Conservation (phyloP, 257 asterid species). For the Orobanche coerulescens region DNA sequence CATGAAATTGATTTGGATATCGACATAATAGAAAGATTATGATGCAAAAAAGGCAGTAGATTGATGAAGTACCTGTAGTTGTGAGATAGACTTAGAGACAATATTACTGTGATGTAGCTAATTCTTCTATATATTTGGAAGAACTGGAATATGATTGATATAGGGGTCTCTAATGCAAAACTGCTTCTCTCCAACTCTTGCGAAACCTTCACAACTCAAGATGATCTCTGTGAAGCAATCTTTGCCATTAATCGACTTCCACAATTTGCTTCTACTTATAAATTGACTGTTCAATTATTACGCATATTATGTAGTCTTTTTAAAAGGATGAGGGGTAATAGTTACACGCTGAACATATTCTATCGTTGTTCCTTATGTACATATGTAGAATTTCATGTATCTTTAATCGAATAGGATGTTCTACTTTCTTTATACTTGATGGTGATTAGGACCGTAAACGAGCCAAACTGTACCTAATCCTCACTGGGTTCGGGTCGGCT, state of each 20-base stretch:
- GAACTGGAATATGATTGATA: slow-evolving; percentile 1
- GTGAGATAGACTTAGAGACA: background rate
- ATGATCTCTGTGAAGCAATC: background rate
- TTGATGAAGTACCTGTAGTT: background rate
- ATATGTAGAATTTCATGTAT: background rate
- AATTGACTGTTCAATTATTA: too few species aligned
- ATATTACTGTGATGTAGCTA: background rate
- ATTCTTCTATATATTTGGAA: background rate
- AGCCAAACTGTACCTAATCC: too few species aligned
- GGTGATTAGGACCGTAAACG: too few species aligned
- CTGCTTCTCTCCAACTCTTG: background rate
- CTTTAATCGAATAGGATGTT: slow-evolving; percentile 7
- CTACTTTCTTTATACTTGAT: too few species aligned
- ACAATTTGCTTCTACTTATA: background rate
- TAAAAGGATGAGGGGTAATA: slow-evolving; percentile 5
- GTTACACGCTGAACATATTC: background rate
- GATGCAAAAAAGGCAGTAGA: background rate
- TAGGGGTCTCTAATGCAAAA: background rate
- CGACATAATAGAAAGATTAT: background rate
- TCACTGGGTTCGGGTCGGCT: too few species aligned
- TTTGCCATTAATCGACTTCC: background rate
- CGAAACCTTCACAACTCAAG: background rate
- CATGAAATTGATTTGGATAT: slow-evolving; percentile 14
- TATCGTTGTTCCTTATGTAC: background rate
- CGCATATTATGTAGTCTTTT: background rate